These are phyloP conservation scores for Exobasidium cylindrosporum DNA, from an alignment of 1,284 basidiomycete species.

Conservation along the genomic window DNA sequence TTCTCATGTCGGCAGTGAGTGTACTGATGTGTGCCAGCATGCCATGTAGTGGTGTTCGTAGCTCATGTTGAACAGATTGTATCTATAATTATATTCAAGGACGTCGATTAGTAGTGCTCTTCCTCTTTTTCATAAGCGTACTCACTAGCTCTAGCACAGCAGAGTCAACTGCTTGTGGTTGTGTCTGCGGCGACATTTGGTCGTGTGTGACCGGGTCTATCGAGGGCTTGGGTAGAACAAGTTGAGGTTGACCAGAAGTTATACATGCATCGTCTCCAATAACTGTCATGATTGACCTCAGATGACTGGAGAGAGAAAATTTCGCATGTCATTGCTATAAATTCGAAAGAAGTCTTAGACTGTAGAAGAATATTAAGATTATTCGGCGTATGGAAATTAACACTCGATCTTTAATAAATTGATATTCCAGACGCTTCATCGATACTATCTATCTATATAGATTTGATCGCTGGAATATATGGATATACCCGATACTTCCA, in stretches of 20 bases:
- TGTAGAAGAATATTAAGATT: too few relatives aligned
- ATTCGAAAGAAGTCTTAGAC: too few relatives aligned
- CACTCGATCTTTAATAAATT: too few relatives aligned
- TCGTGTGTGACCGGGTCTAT: not conserved
- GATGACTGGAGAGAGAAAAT: too few relatives aligned
- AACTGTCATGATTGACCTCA: not conserved
- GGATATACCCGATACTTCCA: too few relatives aligned
- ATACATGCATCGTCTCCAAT: not conserved
- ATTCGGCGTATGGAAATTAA: too few relatives aligned
- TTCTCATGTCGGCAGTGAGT: constrained; percentile 18
- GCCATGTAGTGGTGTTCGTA: constrained; percentile 36
- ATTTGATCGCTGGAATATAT: too few relatives aligned
- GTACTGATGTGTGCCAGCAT: constrained; percentile 24
- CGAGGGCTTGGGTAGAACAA: not conserved
- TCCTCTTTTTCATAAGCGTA: not conserved
- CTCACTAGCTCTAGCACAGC: not conserved
- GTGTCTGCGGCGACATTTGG: not conserved
- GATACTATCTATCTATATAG: too few relatives aligned
- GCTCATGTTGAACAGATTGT: constrained; percentile 39
- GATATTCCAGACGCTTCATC: too few relatives aligned
- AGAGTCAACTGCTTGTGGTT: not conserved
- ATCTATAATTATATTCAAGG: constrained; percentile 1
- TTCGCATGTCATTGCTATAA: too few relatives aligned
- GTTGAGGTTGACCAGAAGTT: not conserved
- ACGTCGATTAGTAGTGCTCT: not conserved